Conservation (phyloP, 108 stramenopile species). For the Skeletonema marinoi region DNA sequence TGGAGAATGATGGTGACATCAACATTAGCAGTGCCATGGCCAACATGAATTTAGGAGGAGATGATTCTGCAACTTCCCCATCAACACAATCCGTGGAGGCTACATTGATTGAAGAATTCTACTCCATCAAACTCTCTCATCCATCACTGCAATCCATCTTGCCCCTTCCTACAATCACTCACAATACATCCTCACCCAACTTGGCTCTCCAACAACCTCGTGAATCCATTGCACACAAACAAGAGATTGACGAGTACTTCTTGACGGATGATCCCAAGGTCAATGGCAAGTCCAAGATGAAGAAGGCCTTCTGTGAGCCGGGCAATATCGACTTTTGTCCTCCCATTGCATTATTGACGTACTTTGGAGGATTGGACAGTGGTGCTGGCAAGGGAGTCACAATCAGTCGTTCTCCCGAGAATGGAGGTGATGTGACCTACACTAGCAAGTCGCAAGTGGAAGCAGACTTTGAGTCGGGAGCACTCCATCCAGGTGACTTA, state of each 20-base stretch:
- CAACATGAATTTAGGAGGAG: conserved; percentile 49
- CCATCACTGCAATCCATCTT: conserved; percentile 20
- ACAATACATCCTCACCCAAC: conserved; percentile 18
- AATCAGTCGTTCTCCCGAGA: conserved; percentile 75
- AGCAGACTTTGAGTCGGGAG: conserved; percentile 79
- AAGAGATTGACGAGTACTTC: conserved; percentile 86
- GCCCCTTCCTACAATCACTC: conserved; percentile 21
- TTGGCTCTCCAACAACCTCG: conserved; percentile 54
- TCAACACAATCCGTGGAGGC: conserved; percentile 16
- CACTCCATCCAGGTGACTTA: conserved; percentile 96
- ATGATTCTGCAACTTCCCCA: conserved; percentile 8
- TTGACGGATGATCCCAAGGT: conserved; percentile 90
- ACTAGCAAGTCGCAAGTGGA: conserved; percentile 68
- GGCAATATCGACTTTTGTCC: conserved; percentile 88
- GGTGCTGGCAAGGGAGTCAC: conserved; percentile 48
- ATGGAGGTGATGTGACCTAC: conserved; percentile 90
- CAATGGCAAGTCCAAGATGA: conserved; percentile 95
- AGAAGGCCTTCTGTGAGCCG: conserved; percentile 98
- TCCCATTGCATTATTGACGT: conserved; percentile 73
- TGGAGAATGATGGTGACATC: conserved; percentile 28
- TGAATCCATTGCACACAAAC: conserved; percentile 76
- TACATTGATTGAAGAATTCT: conserved; percentile 52
- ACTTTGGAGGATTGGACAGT: conserved; percentile 56
- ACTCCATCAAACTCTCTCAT: conserved; percentile 34
- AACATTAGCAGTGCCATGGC: conserved; percentile 39